A percentile compares a stretch with the other conserved stretches of the same genome.
phyloP scores from a whole-genome alignment of 257 asterid genomes.

The Primulina eburnea region DNA sequence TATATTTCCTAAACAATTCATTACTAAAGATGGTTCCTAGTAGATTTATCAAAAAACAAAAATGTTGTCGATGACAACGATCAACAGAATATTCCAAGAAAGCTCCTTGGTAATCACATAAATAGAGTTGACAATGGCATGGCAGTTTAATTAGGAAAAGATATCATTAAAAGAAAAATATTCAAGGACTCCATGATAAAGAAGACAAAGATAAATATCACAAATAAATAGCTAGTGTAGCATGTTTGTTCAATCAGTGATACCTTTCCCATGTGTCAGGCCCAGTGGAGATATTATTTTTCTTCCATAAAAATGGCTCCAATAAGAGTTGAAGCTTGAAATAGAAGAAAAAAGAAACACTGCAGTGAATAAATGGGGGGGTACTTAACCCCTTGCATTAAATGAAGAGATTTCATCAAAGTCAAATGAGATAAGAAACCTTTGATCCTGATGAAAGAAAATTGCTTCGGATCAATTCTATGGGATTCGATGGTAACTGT shows the following conservation, averaged over 20 bases:
- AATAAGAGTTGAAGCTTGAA: slow-evolving; percentile 72
- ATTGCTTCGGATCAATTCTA: slow-evolving; percentile 64
- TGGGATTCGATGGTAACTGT: slow-evolving; percentile 85
- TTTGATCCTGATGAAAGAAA: slow-evolving; percentile 72
- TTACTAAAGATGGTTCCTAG: neutral
- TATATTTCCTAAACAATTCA: neutral
- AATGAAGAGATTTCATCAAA: slow-evolving; percentile 17
- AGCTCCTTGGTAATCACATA: slow-evolving; percentile 1
- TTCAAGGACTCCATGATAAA: neutral
- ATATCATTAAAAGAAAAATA: neutral
- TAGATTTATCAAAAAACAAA: neutral
- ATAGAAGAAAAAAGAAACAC: slow-evolving; percentile 6
- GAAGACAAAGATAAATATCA: neutral
- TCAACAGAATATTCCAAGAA: neutral
- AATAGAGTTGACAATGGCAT: slow-evolving; percentile 10
- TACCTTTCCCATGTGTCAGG: slow-evolving; percentile 65
- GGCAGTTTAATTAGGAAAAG: slow-evolving; percentile 6
- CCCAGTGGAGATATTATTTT: slow-evolving; percentile 33
- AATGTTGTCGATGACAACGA: neutral
- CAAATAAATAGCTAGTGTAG: neutral
- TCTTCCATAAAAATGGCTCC: slow-evolving; percentile 90
- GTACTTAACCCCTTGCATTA: slow-evolving; percentile 5
- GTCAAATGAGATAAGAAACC: slow-evolving; percentile 40
- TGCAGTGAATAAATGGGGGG: neutral
- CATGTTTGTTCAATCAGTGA: neutral